Base-by-base conservation (phyloP, 345 rosid genomes). In the Laguncularia racemosa region DNA sequence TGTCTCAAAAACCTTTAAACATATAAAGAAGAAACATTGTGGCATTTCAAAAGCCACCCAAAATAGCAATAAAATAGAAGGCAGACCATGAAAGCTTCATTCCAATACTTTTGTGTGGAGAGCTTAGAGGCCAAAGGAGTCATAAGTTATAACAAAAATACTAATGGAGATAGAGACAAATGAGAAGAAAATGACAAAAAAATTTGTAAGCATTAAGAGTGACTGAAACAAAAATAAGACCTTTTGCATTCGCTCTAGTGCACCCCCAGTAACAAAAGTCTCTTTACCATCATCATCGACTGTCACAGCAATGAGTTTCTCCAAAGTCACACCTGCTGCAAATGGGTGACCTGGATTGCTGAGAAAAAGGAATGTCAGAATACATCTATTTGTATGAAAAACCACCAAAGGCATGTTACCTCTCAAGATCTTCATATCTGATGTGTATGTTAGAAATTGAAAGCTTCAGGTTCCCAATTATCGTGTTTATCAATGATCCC, bases 401-500 rank as follows among this genome's bases (percentile, higher is more conserved):
- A 49, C 14, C 54, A 16, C 48, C 38, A 28, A 53, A 45, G 38
- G 33, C 46, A 38, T 61, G 57, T 57, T 73, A 87, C 99, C 99
- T 93, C 79, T 93, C 99, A 61, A 79, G 76, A 73, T 93, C 99
- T 70, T 93, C 99, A 56, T 93, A 93, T 87, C 99, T 82, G 65
- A 93, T 81, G 73, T 93, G 99, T 67, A 93, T 89, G 76, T 89
- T 87, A 72, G 99, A 85, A 67, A 93, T 84, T 56, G 97, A 93
- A 69, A 93, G 92, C 80, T 87, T 93, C 76, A 93, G 72, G 75
- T 93, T 93, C 68, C 99, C 99, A 67, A 93, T 78, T 62, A 93
- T 79, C 19, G 97, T 93, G 77, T 82, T 84, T 80, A 93, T 71
- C 71, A 93, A 78, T 48, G 99, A 93, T 62, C 97, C 99, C 81